A percentile compares a stretch with the other conserved stretches of the same genome.
Conservation (phyloP, 441 rosid species). For the Breynia disticha region DNA sequence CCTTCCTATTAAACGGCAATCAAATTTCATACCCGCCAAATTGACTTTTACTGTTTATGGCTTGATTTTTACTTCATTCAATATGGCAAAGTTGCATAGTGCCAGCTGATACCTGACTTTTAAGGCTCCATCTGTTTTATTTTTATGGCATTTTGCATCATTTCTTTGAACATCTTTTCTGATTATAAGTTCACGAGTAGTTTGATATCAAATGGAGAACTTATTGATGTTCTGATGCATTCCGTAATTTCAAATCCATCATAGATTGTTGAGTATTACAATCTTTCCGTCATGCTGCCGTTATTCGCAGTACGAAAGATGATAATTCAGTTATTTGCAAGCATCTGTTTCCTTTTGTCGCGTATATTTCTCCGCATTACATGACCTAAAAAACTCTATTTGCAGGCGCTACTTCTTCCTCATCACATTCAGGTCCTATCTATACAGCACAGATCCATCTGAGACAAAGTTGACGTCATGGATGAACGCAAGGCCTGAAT, state of each 20-base stretch:
- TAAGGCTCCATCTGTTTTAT: neutral
- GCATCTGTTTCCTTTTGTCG: neutral
- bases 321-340: too few relatives aligned
- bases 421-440: constrained; percentile 84
- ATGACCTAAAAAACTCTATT: neutral
- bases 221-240: neutral
- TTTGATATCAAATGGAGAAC: neutral
- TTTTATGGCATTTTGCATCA: neutral
- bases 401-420: constrained; percentile 91
- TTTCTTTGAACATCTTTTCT: neutral
- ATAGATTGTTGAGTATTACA: too few relatives aligned
- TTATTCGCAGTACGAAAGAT: too few relatives aligned
- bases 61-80: too few relatives aligned
- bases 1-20: too few relatives aligned
- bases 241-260: too few relatives aligned
- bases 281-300: too few relatives aligned
- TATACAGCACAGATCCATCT: constrained; percentile 50
- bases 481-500: constrained; percentile 92
- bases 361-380: neutral
- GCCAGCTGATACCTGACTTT: neutral
- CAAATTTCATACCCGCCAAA: too few relatives aligned
- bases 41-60: too few relatives aligned
- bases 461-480: constrained; percentile 61
- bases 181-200: too few relatives aligned
- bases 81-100: neutral